Evolutionary conservation across 2,329 filamentous ascomycete genomes (phyloP), one percentile per base, ranked within the genome.

Genomic region (Neocatenulostroma microsporum): DNA sequence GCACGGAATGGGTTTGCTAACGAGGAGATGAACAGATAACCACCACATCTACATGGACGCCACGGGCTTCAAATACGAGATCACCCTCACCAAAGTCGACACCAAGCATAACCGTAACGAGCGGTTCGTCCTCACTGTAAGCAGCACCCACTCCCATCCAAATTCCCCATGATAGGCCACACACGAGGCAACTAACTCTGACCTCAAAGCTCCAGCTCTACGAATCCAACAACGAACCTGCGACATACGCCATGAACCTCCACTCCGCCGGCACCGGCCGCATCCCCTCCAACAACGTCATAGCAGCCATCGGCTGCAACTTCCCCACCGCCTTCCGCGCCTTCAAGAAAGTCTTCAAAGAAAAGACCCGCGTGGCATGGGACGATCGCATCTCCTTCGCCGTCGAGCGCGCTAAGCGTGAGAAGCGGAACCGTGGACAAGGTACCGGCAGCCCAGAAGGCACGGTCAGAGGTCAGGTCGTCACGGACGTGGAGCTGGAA

Each of bases 31-130:
- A 21, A 30, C 39, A 80, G 78, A 68, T 21, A 63, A 75, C n/a
- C 76, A 78, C 51, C 77, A 76, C 41, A 58, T 83, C 42, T 86
- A 82, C 58, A 62, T 59, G 13, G 84, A 91, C 54, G 37, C 50
- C 3, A 71, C 70, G 0, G 72, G 70, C 31, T 84, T 85, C 54
- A 57, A 64, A 3, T 86, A 85, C 60, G 68, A 78, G 36, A 62
- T 84, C 39, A 67, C 68, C 0, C 61, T 91, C 11, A 69, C 69
- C 3, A 73, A 81, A 21, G 55, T 53, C 53, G 73, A 60, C 57
- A 67, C 53, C 25, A 57, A 42, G 4, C 62, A 64, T 9, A 71
- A 72, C 25, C 53, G 60, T 1, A 73, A 73, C 29, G 74, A 85
- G 50, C 74, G 71, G 21, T 79, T 76, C 26, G 62, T 67, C 0